Evolutionary conservation across 768 basidiomycete species (phyloP).

Genomic region (Lactarius trivialis): DNA sequence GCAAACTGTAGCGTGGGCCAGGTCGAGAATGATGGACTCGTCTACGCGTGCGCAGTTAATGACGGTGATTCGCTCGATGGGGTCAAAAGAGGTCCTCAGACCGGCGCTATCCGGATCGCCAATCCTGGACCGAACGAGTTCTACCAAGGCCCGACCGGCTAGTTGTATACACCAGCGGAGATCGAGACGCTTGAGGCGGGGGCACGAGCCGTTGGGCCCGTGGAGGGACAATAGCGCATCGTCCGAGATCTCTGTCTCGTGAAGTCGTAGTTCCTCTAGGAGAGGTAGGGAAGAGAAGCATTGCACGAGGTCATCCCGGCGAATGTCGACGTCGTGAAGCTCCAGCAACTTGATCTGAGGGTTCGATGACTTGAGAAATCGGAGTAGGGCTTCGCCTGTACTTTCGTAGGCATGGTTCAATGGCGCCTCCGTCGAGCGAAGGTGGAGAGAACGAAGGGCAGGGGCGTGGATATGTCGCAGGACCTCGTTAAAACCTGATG

Average conservation of each 20-base stretch:
- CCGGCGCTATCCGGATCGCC: not conserved
- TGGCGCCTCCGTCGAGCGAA: slow-evolving; percentile 36
- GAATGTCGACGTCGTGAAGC: slow-evolving; percentile 43
- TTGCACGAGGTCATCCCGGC: slow-evolving; percentile 33
- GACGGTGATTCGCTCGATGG: slow-evolving; percentile 42
- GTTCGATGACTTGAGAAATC: slow-evolving; percentile 30
- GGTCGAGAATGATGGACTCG: slow-evolving; percentile 45
- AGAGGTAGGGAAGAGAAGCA: slow-evolving; percentile 34
- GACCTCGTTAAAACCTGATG: slow-evolving; percentile 30
- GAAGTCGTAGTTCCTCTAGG: slow-evolving; percentile 45
- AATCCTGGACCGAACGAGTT: slow-evolving; percentile 40
- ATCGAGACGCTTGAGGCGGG: slow-evolving; percentile 42
- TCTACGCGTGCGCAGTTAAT: slow-evolving; percentile 54
- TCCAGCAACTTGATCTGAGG: slow-evolving; percentile 37
- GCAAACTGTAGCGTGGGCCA: slow-evolving; percentile 44
- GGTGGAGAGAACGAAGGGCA: slow-evolving; percentile 33
- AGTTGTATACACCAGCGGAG: slow-evolving; percentile 56
- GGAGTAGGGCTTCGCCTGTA: slow-evolving; percentile 29
- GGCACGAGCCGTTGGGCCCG: slow-evolving; percentile 40
- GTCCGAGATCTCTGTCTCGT: slow-evolving; percentile 53
- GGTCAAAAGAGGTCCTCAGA: slow-evolving; percentile 19
- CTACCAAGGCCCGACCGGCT: slow-evolving; percentile 43
- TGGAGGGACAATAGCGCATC: slow-evolving; percentile 35
- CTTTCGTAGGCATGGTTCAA: slow-evolving; percentile 31
- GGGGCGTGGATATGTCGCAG: slow-evolving; percentile 33